phyloP scores from a whole-genome alignment of 495 filamentous ascomycete genomes.

The Cercophora scortea region DNA sequence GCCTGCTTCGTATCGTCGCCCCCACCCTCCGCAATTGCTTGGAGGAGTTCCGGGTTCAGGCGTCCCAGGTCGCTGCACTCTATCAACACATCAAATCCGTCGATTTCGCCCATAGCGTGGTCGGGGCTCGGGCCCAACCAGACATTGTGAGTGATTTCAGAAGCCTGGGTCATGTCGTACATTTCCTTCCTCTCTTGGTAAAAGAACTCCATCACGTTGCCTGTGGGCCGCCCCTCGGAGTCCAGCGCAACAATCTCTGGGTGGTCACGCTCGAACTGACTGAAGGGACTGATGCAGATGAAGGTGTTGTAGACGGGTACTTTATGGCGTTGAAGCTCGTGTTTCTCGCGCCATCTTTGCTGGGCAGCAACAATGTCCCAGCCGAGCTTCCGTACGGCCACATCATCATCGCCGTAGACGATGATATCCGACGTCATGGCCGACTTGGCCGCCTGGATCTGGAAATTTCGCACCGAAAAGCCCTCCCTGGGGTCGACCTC shows the following conservation, averaged over 20 bases:
- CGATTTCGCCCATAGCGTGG: slow-evolving; percentile 34
- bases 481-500: slow-evolving; percentile 78
- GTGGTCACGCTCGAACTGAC: slow-evolving; percentile 63
- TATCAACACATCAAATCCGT: slow-evolving; percentile 63
- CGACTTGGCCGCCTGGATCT: slow-evolving; percentile 88
- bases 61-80: slow-evolving; percentile 80
- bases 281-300: slow-evolving; percentile 58
- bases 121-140: slow-evolving; percentile 89
- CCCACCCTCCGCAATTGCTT: slow-evolving; percentile 31
- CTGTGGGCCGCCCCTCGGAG: slow-evolving; percentile 63
- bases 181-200: slow-evolving; percentile 87
- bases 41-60: slow-evolving; percentile 48
- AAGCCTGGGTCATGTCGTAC: slow-evolving; percentile 83
- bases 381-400: slow-evolving; percentile 57
- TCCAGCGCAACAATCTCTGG: slow-evolving; percentile 66
- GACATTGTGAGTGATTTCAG: slow-evolving; percentile 81
- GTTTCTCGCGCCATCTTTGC: slow-evolving; percentile 57
- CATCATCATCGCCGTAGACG: slow-evolving; percentile 71
- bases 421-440: slow-evolving; percentile 86
- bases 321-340: slow-evolving; percentile 45
- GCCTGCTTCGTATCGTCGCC: slow-evolving; percentile 32
- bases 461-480: slow-evolving; percentile 84
- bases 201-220: slow-evolving; percentile 81
- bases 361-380: slow-evolving; percentile 71
- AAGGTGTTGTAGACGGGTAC: slow-evolving; percentile 78